Percentiles rank a stretch among this genome's conserved stretches.
These are phyloP conservation scores for Leptodermis oblonga DNA, from an alignment of 257 asterid species.

Conservation along the genomic window DNA sequence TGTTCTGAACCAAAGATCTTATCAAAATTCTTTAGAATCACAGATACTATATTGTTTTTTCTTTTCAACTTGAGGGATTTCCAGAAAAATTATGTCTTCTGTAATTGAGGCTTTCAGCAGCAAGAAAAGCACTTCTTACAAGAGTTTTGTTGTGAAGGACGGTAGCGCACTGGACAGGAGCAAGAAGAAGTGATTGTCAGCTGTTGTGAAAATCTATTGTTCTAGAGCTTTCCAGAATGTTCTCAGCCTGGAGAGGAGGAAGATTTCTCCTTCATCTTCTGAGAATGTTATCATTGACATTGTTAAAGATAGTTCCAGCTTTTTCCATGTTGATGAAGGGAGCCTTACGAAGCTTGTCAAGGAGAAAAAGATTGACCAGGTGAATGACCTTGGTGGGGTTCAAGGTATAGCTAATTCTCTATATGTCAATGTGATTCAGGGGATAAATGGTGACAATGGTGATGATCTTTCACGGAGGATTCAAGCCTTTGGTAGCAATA, in stretches of 20 bases:
- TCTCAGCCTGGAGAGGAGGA: not conserved
- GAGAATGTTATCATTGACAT: constrained; percentile 10
- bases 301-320: not conserved
- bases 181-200: constrained; percentile 29
- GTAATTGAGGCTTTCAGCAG: constrained; percentile 8
- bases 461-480: constrained; percentile 25
- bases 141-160: no score
- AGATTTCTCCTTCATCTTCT: not conserved
- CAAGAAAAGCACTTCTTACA: no score
- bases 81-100: constrained; percentile 4
- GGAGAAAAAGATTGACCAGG: constrained; percentile 25
- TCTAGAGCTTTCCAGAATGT: constrained; percentile 22
- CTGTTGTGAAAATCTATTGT: constrained; percentile 26
- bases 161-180: no score
- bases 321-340: constrained; percentile 14
- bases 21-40: no score
- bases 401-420: constrained; percentile 29
- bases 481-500: constrained; percentile 34
- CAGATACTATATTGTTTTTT: no score
- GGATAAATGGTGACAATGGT: constrained; percentile 22
- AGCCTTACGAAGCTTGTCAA: constrained; percentile 31
- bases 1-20: no score
- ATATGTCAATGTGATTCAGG: constrained; percentile 14
- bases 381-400: constrained; percentile 27
- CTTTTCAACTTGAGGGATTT: no score